Conservation (phyloP, 768 basidiomycete genomes). For the Xerocomellus intermedius region DNA sequence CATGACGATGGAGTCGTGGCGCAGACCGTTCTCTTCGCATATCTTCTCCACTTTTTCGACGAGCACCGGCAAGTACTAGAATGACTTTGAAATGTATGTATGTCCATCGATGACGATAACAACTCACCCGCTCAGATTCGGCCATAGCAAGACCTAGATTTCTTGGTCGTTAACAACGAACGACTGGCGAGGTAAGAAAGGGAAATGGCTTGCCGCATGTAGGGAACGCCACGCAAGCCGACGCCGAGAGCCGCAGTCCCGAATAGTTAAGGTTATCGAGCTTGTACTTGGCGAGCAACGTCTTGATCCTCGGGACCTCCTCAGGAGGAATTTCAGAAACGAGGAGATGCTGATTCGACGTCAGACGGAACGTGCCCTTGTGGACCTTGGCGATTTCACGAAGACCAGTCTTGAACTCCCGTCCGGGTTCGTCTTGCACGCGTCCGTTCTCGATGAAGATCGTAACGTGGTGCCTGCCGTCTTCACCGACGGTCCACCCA, state of each 20-base stretch:
- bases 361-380: conserved; percentile 91
- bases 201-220: conserved; percentile 64
- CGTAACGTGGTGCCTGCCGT: conserved; percentile 89
- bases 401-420: conserved; percentile 89
- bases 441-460: conserved; percentile 98
- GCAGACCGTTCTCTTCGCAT: conserved; percentile 88
- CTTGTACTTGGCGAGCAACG: conserved; percentile 77
- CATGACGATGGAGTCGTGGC: conserved; percentile 96
- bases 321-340: conserved; percentile 77
- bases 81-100: conserved; percentile 39
- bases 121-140: conserved; percentile 64
- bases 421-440: conserved; percentile 88
- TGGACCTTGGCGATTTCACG: conserved; percentile 91
- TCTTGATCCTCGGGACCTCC: conserved; percentile 77
- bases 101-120: neutral
- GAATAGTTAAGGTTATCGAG: conserved; percentile 82
- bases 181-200: neutral
- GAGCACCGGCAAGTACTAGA: conserved; percentile 85
- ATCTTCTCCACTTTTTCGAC: conserved; percentile 94
- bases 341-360: conserved; percentile 92
- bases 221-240: conserved; percentile 97
- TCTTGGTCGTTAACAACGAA: neutral
- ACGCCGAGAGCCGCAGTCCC: conserved; percentile 81
- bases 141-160: conserved; percentile 68
- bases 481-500: conserved; percentile 86